Evolutionary conservation across 2,329 filamentous ascomycete genomes (phyloP).

Genomic region (Trichophaea hybrida): DNA sequence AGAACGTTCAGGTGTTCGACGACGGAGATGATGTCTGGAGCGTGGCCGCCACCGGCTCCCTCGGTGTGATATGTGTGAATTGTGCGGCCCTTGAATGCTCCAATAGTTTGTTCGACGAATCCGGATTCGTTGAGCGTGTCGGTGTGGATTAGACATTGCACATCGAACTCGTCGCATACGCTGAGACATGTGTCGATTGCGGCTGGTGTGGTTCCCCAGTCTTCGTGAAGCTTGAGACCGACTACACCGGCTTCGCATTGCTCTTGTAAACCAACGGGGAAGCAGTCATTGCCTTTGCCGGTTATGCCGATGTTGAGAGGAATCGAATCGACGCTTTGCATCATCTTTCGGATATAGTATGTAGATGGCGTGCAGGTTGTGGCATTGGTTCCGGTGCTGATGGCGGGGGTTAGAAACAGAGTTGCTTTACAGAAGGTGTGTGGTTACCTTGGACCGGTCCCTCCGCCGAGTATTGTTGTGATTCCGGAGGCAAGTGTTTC

Average conservation of each 20-base stretch:
- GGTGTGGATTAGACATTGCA: constrained; percentile 89
- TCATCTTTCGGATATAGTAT: constrained; percentile 72
- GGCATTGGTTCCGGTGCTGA: constrained; percentile 64
- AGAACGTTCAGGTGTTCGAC: constrained; percentile 78
- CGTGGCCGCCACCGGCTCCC: constrained; percentile 85
- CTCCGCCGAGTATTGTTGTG: constrained; percentile 80
- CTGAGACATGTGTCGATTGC: constrained; percentile 76
- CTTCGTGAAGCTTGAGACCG: constrained; percentile 87
- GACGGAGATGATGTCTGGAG: constrained; percentile 87
- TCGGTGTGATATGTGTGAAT: constrained; percentile 98
- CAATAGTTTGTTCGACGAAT: constrained; percentile 85
- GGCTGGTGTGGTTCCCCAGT: constrained; percentile 84
- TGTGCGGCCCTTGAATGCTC: constrained; percentile 68
- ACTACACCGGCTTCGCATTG: constrained; percentile 73
- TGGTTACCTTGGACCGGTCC: constrained; percentile 52
- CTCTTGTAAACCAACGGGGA: constrained; percentile 54
- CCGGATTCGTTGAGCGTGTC: constrained; percentile 94
- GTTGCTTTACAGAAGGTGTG: too few relatives aligned
- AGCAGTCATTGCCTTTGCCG: constrained; percentile 81
- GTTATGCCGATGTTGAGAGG: constrained; percentile 85
- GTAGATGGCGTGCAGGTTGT: constrained; percentile 86
- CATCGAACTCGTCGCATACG: constrained; percentile 80
- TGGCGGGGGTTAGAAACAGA: too few relatives aligned
- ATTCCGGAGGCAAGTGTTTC: constrained; percentile 75
- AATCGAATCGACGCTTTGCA: constrained; percentile 67